Conservation (phyloP, 2,329 filamentous ascomycete species). For the Gnomoniopsis smithogilvyi region DNA sequence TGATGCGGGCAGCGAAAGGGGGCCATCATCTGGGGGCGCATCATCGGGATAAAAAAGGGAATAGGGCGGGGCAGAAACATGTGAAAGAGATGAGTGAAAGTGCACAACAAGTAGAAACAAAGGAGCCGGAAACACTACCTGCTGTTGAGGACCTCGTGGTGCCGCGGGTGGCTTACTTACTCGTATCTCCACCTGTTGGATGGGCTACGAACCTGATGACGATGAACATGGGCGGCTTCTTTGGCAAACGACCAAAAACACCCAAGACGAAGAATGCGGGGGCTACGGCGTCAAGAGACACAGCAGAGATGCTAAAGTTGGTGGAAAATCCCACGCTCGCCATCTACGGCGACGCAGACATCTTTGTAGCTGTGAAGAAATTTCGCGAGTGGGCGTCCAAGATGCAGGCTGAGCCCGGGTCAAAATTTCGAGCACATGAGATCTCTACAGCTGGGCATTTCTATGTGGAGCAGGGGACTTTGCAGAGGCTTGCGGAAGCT, state of each 20-base stretch:
- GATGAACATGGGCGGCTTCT: slow-evolving; percentile 45
- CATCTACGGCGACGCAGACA: slow-evolving; percentile 72
- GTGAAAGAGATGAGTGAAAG: not conserved
- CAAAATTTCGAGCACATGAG: slow-evolving; percentile 39
- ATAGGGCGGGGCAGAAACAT: not conserved
- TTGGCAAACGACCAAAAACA: slow-evolving; percentile 17
- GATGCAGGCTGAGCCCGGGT: slow-evolving; percentile 38
- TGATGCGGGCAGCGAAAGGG: slow-evolving; percentile 38
- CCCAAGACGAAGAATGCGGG: not conserved
- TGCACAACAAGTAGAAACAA: slow-evolving; percentile 18
- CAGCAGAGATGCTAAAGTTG: slow-evolving; percentile 46
- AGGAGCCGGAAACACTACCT: slow-evolving; percentile 24
- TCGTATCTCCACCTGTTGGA: slow-evolving; percentile 66
- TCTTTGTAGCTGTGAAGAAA: slow-evolving; percentile 65
- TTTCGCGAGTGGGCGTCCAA: slow-evolving; percentile 62
- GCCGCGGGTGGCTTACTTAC: slow-evolving; percentile 52
- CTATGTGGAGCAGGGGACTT: slow-evolving; percentile 45
- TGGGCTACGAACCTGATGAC: slow-evolving; percentile 60
- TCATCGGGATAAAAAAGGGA: not conserved
- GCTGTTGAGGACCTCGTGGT: slow-evolving; percentile 31
- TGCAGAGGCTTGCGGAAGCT: slow-evolving; percentile 29
- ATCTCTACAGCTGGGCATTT: slow-evolving; percentile 52
- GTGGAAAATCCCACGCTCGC: slow-evolving; percentile 60
- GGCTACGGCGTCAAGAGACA: not conserved
- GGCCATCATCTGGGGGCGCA: slow-evolving; percentile 22